Base-by-base conservation (phyloP, 495 filamentous ascomycete genomes). In the Articulospora tetracladia region DNA sequence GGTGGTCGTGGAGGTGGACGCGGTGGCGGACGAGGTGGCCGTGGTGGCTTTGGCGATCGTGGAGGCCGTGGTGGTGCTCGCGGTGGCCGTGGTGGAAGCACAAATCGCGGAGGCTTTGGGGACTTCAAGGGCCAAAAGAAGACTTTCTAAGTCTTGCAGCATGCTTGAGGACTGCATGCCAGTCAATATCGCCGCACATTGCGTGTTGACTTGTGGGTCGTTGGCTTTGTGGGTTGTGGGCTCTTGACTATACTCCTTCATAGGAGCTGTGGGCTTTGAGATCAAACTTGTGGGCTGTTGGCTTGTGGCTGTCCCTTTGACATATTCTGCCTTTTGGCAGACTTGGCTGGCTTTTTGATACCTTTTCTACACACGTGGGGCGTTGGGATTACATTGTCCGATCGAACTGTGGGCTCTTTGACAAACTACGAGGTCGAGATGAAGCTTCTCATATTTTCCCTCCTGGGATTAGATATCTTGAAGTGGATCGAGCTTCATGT, bases 81-180 rank as follows among this genome's bases (percentile, higher is more conserved):
- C 55, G 74, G 76, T 47, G 77, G 75, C 39, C 76, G 79, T 65
- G 80, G 79, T 60, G 79, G 80, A 53, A 81, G 81, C 65, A 86
- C 83, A 63, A 89, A 85, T 77, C 81, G 85, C 69, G 89, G 89
- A 56, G 81, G 83, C 58, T 90, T 93, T 65, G 85, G 88, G 36
- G 89, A 91, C 73, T 97, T 93, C 82, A 81, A 90, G 77, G 94
- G 94, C 68, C 88, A 87, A 81, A 96, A 95, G 85, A 86, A 84
- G 73, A 94, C 88, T 64, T 97, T 98, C 72, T 90, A 88, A 82
- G 49, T 52, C 32, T 49, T 30, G 54, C 24, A 54, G 56, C 47
- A 50, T 55, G 58, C 41, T 22, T 28, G 59, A 52, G 53, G 39
- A 56, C 28, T 54, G 50, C 59, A 57, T 61, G 57, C 60, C 57